Evolutionary conservation across 2,329 filamentous ascomycete genomes (phyloP).

Genomic region (Coniochaeta sp.): DNA sequence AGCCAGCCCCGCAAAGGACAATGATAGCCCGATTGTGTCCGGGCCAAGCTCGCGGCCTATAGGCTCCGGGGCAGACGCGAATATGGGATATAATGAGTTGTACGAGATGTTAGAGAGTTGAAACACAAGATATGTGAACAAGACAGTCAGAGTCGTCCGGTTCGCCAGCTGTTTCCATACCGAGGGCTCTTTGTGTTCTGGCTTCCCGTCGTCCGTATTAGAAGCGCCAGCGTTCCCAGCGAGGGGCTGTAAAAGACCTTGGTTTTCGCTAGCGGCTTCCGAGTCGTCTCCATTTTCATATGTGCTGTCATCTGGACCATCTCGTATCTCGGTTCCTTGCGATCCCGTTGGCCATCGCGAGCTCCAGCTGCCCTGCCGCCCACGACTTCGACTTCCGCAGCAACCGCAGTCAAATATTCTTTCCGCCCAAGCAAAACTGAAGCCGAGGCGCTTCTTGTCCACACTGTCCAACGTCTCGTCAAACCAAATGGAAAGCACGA

Average conservation of each 20-base stretch:
- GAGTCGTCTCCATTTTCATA: conserved; percentile 14
- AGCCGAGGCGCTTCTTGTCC: conserved; percentile 11
- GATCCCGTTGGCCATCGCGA: conserved; percentile 13
- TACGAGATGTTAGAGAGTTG: conserved; percentile 91
- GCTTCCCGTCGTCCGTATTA: conserved; percentile 27
- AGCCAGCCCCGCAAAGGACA: conserved; percentile 75
- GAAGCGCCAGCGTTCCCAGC: conserved; percentile 14
- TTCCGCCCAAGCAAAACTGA: conserved; percentile 21
- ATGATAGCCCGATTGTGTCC: conserved; percentile 73
- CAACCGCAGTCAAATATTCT: conserved; percentile 22
- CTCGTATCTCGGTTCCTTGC: neutral
- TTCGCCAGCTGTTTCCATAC: conserved; percentile 58
- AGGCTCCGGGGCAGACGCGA: conserved; percentile 68
- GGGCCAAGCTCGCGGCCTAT: conserved; percentile 71
- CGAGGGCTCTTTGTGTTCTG: conserved; percentile 39
- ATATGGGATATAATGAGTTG: conserved; percentile 92
- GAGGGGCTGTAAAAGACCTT: conserved; percentile 7
- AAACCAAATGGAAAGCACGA: conserved; percentile 71
- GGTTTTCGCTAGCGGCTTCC: conserved; percentile 8
- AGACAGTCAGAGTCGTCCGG: conserved; percentile 71
- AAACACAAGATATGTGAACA: conserved; percentile 85
- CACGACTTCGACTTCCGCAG: conserved; percentile 12
- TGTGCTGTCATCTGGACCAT: conserved; percentile 8
- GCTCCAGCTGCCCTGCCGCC: conserved; percentile 16
- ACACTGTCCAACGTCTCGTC: conserved; percentile 71